A percentile compares a stretch with the other conserved stretches of the same genome.
These are phyloP conservation scores for Paramyrothecium sp. DNA, from an alignment of 2,329 filamentous ascomycete genomes.

Conservation along the genomic window DNA sequence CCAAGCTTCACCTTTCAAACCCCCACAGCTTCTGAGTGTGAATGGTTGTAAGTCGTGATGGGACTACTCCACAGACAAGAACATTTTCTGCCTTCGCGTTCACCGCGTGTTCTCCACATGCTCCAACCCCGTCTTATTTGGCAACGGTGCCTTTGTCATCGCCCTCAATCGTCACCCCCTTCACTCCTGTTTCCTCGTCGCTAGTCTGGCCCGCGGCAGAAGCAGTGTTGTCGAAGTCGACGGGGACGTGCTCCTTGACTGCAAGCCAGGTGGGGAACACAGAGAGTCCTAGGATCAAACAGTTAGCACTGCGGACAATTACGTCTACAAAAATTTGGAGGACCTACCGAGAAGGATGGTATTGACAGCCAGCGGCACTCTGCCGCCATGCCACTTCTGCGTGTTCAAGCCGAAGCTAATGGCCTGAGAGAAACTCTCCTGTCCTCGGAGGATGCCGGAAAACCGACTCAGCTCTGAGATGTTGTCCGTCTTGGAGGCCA, in stretches of 20 bases:
- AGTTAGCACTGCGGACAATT: not conserved
- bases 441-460: constrained; percentile 36
- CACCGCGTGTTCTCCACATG: no score
- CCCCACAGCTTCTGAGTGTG: no score
- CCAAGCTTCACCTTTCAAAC: no score
- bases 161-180: not conserved
- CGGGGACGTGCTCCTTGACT: constrained; percentile 24
- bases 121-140: not conserved
- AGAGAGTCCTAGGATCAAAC: constrained; percentile 11
- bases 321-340: not conserved
- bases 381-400: constrained; percentile 32
- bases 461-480: constrained; percentile 48
- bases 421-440: constrained; percentile 39
- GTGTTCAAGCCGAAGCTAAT: constrained; percentile 38
- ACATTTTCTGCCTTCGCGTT: no score
- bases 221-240: constrained; percentile 11
- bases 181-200: not conserved
- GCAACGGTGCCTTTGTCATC: not conserved
- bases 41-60: no score
- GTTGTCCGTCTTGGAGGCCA: constrained; percentile 54
- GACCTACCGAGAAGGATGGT: constrained; percentile 34
- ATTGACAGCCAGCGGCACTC: constrained; percentile 36
- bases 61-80: no score
- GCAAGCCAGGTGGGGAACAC: constrained; percentile 26
- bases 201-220: not conserved